These are phyloP conservation scores for Fusarium cyanostomum DNA, from an alignment of 2,329 filamentous ascomycete species.

Conservation along the genomic window DNA sequence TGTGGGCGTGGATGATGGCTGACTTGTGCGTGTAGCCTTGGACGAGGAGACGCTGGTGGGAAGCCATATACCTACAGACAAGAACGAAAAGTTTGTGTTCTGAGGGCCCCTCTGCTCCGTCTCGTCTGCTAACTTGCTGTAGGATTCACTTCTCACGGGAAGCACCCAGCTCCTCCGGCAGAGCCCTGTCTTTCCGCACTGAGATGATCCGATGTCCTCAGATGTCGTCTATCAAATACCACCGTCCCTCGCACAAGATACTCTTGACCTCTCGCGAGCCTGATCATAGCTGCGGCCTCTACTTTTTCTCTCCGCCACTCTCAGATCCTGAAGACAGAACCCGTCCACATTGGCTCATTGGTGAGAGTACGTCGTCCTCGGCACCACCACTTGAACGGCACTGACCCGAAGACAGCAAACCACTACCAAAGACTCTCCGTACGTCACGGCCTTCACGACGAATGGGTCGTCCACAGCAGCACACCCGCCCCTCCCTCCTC, in stretches of 20 bases:
- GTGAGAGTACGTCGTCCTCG: conserved; percentile 43
- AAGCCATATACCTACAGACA: conserved; percentile 55
- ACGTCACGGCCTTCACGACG: conserved; percentile 36
- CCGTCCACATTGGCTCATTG: conserved; percentile 52
- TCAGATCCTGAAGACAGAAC: conserved; percentile 39
- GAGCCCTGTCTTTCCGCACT: conserved; percentile 34
- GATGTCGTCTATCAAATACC: conserved; percentile 60
- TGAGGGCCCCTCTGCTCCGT: too few relatives aligned
- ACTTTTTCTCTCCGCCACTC: conserved; percentile 51
- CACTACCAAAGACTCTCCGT: conserved; percentile 47
- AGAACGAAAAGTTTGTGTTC: conserved; percentile 51
- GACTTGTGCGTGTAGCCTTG: conserved; percentile 41
- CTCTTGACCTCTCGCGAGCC: conserved; percentile 54
- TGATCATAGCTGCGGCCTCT: conserved; percentile 46
- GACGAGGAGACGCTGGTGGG: conserved; percentile 50
- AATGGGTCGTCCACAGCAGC: conserved; percentile 52
- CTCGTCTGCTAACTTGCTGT: neutral
- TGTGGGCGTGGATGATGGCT: conserved; percentile 1
- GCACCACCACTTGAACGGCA: neutral
- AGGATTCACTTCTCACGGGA: conserved; percentile 37
- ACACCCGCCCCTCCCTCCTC: conserved; percentile 54
- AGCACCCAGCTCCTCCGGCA: conserved; percentile 31
- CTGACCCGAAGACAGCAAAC: conserved; percentile 39
- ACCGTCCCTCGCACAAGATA: conserved; percentile 53
- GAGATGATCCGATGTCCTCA: conserved; percentile 53